These are phyloP conservation scores for Casuarina glauca DNA, from an alignment of 306 rosid species.

Conservation along the genomic window DNA sequence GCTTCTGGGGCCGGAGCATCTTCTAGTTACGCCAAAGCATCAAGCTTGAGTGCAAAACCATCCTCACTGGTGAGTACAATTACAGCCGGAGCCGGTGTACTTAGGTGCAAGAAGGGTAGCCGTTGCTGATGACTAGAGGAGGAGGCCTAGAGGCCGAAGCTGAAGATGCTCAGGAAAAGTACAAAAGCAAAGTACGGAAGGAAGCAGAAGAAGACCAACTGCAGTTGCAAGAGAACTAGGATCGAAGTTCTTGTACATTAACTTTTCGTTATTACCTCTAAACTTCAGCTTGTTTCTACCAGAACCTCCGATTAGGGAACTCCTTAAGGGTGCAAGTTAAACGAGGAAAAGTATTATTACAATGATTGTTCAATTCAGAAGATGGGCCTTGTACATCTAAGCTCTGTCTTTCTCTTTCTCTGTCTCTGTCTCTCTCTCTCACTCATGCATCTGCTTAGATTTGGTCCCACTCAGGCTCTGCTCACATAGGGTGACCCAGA, in stretches of 20 bases:
- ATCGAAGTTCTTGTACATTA: slow-evolving; percentile 34
- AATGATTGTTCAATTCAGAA: background rate
- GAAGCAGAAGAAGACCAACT: slow-evolving; percentile 7
- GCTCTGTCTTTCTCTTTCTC: background rate
- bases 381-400: background rate
- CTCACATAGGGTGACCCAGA: background rate
- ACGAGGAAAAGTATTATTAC: slow-evolving; percentile 18
- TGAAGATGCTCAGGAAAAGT: slow-evolving; percentile 16
- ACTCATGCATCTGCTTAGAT: background rate
- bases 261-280: slow-evolving; percentile 13
- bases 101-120: slow-evolving; percentile 63
- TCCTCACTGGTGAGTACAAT: slow-evolving; percentile 61
- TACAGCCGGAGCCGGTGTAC: slow-evolving; percentile 73
- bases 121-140: slow-evolving; percentile 63
- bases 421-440: background rate
- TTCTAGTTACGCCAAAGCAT: slow-evolving; percentile 76
- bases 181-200: background rate
- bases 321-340: background rate
- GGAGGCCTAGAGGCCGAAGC: slow-evolving; percentile 5
- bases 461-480: background rate
- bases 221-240: slow-evolving; percentile 35
- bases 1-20: slow-evolving; percentile 76
- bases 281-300: slow-evolving; percentile 32
- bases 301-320: too few species aligned
- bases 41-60: slow-evolving; percentile 78